Percentiles rank a stretch among this genome's conserved stretches.
Conservation (phyloP, 192 early-diverging fungal genomes). For the Podila verticillata region DNA sequence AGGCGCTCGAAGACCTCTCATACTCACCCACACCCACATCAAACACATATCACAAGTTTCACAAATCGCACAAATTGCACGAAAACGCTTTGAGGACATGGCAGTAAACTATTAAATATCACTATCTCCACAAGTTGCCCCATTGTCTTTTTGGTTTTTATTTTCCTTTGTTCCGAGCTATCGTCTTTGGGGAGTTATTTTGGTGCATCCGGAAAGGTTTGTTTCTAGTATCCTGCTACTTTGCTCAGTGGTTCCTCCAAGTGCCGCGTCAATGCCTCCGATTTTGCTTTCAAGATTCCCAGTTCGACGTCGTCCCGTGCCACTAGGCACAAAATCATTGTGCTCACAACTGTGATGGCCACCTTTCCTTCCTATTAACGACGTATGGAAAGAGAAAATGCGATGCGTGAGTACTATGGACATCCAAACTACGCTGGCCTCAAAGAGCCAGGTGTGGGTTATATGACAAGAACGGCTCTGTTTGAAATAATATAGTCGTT, state of each 20-base stretch:
- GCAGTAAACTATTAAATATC: no score
- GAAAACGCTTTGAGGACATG: no score
- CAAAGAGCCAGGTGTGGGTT: not conserved
- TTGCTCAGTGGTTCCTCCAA: conserved; percentile 57
- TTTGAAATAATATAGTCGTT: no score
- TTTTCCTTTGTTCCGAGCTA: not conserved
- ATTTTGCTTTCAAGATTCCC: conserved; percentile 65
- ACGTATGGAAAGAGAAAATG: not conserved
- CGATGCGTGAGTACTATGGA: not conserved
- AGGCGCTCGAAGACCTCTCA: not conserved
- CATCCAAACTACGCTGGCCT: not conserved
- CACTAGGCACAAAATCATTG: conserved; percentile 67
- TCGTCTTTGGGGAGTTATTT: not conserved
- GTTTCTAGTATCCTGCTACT: conserved; percentile 44
- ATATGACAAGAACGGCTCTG: no score
- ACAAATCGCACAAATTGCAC: no score
- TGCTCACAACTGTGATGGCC: conserved; percentile 53
- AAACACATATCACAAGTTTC: no score
- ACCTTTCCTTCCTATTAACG: conserved; percentile 54
- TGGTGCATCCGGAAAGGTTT: not conserved
- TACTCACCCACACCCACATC: no score
- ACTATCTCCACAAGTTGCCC: no score
- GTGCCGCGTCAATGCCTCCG: conserved; percentile 58
- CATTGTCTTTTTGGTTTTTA: not conserved
- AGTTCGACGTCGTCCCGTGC: conserved; percentile 58